Percentiles rank a stretch among this genome's conserved stretches.
These are phyloP conservation scores for Ogataea populi-albae DNA, from an alignment of 805 yeast genomes.

Conservation along the genomic window DNA sequence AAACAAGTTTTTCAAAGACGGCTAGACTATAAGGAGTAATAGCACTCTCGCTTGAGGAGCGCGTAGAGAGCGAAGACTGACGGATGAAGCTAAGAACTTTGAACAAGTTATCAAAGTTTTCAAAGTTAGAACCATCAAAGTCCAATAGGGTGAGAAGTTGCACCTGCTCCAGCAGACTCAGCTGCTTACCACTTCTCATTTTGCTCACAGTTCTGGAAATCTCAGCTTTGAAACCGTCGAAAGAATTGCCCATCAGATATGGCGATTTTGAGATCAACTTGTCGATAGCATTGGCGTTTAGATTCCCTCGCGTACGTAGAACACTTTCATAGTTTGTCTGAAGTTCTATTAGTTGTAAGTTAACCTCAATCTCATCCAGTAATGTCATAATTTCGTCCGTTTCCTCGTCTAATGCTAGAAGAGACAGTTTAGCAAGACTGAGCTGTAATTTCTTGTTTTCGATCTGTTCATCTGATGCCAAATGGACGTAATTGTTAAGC, in stretches of 20 bases:
- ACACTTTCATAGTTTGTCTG: conserved; percentile 31
- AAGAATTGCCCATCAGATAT: conserved; percentile 24
- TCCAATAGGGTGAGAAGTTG: conserved; percentile 43
- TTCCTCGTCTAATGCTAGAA: conserved; percentile 40
- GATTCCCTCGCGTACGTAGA: conserved; percentile 23
- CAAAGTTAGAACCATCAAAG: conserved; percentile 50
- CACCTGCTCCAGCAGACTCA: conserved; percentile 46
- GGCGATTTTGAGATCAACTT: conserved; percentile 18
- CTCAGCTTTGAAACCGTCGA: conserved; percentile 10
- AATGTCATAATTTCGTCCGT: conserved; percentile 24
- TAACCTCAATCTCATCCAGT: conserved; percentile 47
- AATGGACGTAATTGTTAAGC: conserved; percentile 41
- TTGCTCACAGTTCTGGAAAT: conserved; percentile 24
- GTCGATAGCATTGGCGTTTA: conserved; percentile 24
- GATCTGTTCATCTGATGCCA: conserved; percentile 39
- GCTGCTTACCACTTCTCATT: conserved; percentile 37
- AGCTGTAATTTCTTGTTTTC: conserved; percentile 53
- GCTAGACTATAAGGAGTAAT: conserved; percentile 9
- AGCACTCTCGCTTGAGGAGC: conserved; percentile 3
- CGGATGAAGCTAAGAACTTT: conserved; percentile 46
- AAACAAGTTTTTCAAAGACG: conserved; percentile 38
- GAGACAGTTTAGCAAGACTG: conserved; percentile 69
- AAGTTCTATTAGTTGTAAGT: conserved; percentile 22
- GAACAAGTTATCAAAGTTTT: conserved; percentile 45
- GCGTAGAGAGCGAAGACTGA: conserved; percentile 22